Evolutionary conservation across 208 protist species (phyloP), one percentile per base, ranked within the genome.

Genomic region (Acanthamoeba healyi): DNA sequence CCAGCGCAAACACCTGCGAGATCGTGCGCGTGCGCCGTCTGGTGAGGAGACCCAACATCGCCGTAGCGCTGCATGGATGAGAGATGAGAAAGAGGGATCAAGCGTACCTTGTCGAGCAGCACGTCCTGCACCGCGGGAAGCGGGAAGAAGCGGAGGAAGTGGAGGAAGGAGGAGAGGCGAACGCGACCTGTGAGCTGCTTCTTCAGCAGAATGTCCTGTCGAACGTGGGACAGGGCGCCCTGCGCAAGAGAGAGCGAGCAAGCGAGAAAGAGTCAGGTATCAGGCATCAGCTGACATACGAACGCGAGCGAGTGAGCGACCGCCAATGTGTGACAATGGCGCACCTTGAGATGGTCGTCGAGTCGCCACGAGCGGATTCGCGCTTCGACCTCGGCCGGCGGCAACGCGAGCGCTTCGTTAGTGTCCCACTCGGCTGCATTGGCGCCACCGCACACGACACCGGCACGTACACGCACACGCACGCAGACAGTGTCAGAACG

Each of bases 361-460:
- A 84, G 32, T 0, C 38, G 22, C 84, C 84, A 91, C 15, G 2
- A 2, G 17, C 24, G 1, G 26, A 91, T 36, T 32, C 84, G 51
- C 32, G 9, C 84, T 9, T 91, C 51, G 36, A 91, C 70, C 54
- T 91, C 84, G 0, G 2, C 26, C n/a, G 84, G 51, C 19, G 84
- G 70, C 15, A 70, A 54, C 10, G 36, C 26, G 5, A 91, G 32
- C 9, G 61, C 3, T 51, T 91, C 51, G 51, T n/a, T 91, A 3
- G 84, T 3, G 34, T 91, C 26, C 84, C 84, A 91, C 3, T 91
- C 84, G 26, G 84, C 84, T 91, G 44, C 24, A n/a, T n/a, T n/a
- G 17, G 19, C 1, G 15, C 24, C 54, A 17, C 4, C 44, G 12
- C 12, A 49, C 44, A 4, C 7, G 12, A 58, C 34, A 17, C 24